Base-by-base conservation (phyloP, 2,329 filamentous ascomycete species). In the Aspergillus candidus region DNA sequence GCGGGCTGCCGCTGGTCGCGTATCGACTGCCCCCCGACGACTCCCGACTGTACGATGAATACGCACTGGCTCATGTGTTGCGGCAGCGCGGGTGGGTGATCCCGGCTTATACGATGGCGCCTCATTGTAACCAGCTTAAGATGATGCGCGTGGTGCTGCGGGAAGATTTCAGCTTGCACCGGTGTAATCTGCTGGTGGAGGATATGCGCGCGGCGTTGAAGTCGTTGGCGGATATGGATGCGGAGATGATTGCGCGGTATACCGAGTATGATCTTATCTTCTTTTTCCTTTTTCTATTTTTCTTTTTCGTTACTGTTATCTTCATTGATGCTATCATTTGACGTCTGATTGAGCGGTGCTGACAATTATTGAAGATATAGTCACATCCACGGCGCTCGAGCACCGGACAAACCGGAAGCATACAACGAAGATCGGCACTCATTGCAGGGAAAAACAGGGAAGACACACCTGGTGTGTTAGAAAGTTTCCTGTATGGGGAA, bases 41-140 rank as follows among this genome's bases (percentile, higher is more conserved):
- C 4, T 68, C 69, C 3, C 73, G 79, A 31, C 68, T 75, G 45
- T 87, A 78, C 56, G 83, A 88, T 57, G 84, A 89, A 66, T 89
- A 88, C 50, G 77, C 83, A 0, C 72, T 88, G 33, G 88, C 90
- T 0, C 88, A 93, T 62, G 84, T 88, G 63, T 78, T 96, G 13
- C 83, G 90, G 41, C 81, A 86, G 46, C 80, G 88, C 14, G 86
- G 87, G 32, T 96, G 90, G 90, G 84, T 95, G 15, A 86, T 96
- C 0, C 90, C 90, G 0, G 90, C 90, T 0, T 96, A 96, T 70
- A 96, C 89, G 31, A 96, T 96, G 90, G 90, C 90, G 1, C 89
- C 89, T 11, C 78, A 94, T 61, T 88, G 86, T 11, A 74, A 86
- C 44, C 73, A 81, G 49, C 76, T 96, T 59, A 95, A 94, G 76